Base-by-base conservation (phyloP, 2,329 filamentous ascomycete genomes). In the Graphilbum ipis-grandicollis region DNA sequence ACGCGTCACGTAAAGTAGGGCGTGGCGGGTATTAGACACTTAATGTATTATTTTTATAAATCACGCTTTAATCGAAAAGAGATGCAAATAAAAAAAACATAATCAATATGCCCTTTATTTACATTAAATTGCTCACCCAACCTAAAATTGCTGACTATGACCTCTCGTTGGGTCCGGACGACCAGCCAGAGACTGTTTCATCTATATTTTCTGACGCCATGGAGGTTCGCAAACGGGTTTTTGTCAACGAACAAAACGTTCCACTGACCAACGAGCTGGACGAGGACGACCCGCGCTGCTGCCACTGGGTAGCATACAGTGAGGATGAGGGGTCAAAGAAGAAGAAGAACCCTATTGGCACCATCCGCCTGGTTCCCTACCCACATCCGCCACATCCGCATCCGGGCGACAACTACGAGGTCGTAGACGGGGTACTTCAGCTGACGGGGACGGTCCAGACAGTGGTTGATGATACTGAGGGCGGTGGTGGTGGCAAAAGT, bases 221-320 rank as follows among this genome's bases (percentile, higher is more conserved):
- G 71, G 54, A 58, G 36, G 65, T 79, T 31, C 69, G 75, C 26
- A 59, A 71, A 41, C 48, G 55, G 15, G 74, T 79, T 37, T 79
- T 75, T 46, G 67, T 78, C 19, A 28, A 57, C 8, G 75, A 78
- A 48, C 74, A 79, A 48, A 47, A 55, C 0, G 59, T 73, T 13
- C 62, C 68, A 0, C 55, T 73, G 1, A 72, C 79, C 28, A 71
- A 74, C 44, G 86, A 96, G 54, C 67, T 83, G 45, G 88, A 94
- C 59, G 59, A 65, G 1, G 84, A 94, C 52, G 88, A 96, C 53
- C 46, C 66, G 1, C 70, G 81, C 26, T 77, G 74, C 46, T 88
- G 77, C 58, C 85, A 94, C 56, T 93, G 83, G 80, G 77, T 93
- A 22, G 63, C 77, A n/a, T 93, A 93, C 55, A 72, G 73, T 58